phyloP scores from a whole-genome alignment of 192 early-diverging fungal genomes.

The Backusella tuberculispora region DNA sequence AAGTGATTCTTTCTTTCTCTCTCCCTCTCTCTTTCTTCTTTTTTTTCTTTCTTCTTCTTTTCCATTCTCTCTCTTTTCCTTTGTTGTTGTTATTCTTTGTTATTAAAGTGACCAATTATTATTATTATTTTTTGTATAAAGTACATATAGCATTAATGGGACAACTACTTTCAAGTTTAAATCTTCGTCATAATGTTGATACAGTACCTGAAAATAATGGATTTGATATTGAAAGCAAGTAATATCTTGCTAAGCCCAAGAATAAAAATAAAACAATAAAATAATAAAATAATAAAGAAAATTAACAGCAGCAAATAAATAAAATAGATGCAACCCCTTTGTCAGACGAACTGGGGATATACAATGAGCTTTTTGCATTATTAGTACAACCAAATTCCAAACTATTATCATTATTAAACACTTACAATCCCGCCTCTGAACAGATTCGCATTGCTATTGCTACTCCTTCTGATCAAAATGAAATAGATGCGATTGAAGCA shows the following conservation, averaged over 20 bases:
- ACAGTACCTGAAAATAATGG: slow-evolving; percentile 49
- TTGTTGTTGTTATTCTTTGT: background rate
- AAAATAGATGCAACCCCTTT: slow-evolving; percentile 54
- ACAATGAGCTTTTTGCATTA: slow-evolving; percentile 52
- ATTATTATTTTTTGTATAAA: too few species aligned
- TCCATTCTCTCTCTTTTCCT: background rate
- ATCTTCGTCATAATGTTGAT: slow-evolving; percentile 30
- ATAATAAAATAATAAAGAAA: background rate
- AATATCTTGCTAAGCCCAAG: background rate
- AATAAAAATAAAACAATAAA: background rate
- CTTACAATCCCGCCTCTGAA: slow-evolving; percentile 71
- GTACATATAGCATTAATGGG: slow-evolving; percentile 33
- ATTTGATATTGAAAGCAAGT: slow-evolving; percentile 62
- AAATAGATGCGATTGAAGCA: slow-evolving; percentile 83
- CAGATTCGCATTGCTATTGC: slow-evolving; percentile 82
- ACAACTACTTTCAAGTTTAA: slow-evolving; percentile 48
- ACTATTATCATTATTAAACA: slow-evolving; percentile 55
- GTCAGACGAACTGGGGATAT: slow-evolving; percentile 63
- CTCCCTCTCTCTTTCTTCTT: background rate
- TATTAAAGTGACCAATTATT: too few species aligned
- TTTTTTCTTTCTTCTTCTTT: slow-evolving; percentile 21
- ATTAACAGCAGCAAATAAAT: slow-evolving; percentile 18
- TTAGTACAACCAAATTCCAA: slow-evolving; percentile 51
- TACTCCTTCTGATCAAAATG: slow-evolving; percentile 76
- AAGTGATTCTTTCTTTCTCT: background rate